phyloP scores from a whole-genome alignment of 2,329 filamentous ascomycete genomes.

The Penicillium concentricum region DNA sequence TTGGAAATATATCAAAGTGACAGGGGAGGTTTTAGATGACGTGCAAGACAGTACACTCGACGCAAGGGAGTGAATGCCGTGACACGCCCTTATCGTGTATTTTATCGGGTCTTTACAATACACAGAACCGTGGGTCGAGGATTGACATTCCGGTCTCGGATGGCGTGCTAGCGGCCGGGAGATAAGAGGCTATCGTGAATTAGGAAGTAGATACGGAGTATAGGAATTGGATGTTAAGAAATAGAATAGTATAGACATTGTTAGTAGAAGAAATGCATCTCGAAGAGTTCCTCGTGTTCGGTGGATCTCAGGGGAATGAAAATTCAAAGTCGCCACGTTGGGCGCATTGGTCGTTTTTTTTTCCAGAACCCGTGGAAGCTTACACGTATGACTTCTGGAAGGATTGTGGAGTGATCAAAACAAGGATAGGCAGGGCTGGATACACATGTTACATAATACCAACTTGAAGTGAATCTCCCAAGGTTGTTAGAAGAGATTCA shows the following conservation, averaged over 20 bases:
- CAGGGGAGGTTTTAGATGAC: constrained; percentile 17
- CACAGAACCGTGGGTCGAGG: constrained; percentile 20
- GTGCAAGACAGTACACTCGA: constrained; percentile 14
- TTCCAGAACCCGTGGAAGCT: constrained; percentile 9
- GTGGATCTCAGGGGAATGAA: constrained; percentile 10
- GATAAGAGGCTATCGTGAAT: constrained; percentile 5
- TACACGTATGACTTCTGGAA: constrained; percentile 10
- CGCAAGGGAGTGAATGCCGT: constrained; percentile 16
- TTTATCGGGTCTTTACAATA: background rate
- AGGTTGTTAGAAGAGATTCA: no score
- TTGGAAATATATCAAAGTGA: background rate
- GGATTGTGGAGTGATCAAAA: constrained; percentile 3
- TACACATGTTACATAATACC: background rate
- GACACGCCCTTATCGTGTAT: constrained; percentile 2
- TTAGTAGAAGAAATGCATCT: background rate
- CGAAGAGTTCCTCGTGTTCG: background rate
- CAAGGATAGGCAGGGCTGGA: background rate
- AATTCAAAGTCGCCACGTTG: constrained; percentile 9
- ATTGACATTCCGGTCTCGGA: constrained; percentile 24
- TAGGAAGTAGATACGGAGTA: background rate
- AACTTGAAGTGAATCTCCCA: no score
- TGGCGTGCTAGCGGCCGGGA: constrained; percentile 20
- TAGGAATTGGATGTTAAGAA: background rate
- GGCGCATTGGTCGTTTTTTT: background rate
- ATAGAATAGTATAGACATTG: no score